Evolutionary conservation across 495 filamentous ascomycete genomes (phyloP).

Genomic region (Aspergillus homomorphus): DNA sequence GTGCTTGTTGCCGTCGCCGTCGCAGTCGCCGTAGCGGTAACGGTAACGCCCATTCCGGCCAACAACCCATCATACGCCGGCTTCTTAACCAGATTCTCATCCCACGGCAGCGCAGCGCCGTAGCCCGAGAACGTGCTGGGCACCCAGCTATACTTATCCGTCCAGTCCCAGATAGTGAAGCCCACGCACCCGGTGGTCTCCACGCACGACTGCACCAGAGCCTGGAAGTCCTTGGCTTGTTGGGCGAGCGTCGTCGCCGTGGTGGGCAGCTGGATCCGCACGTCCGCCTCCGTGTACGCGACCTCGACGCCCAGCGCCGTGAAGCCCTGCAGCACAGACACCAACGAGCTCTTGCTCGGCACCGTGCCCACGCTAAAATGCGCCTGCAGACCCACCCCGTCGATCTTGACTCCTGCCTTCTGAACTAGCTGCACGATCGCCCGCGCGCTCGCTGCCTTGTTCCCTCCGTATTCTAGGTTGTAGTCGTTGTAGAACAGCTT

Average conservation of each 20-base stretch:
- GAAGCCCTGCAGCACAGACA: conserved; percentile 48
- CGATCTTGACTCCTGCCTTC: conserved; percentile 53
- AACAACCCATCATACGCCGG: conserved; percentile 51
- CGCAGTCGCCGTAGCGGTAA: conserved; percentile 31
- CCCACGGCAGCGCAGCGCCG: conserved; percentile 52
- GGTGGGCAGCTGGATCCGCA: conserved; percentile 51
- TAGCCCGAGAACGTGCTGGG: conserved; percentile 51
- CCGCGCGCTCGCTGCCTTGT: conserved; percentile 45
- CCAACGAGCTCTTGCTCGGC: conserved; percentile 45
- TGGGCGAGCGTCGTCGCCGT: conserved; percentile 44
- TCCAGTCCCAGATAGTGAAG: conserved; percentile 66
- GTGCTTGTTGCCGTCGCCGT: conserved; percentile 24
- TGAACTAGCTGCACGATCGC: conserved; percentile 53
- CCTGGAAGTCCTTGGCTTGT: conserved; percentile 58
- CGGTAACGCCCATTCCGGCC: conserved; percentile 25
- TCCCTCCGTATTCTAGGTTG: conserved; percentile 56
- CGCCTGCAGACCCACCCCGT: conserved; percentile 63
- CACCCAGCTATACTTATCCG: conserved; percentile 61
- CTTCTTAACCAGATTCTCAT: conserved; percentile 54
- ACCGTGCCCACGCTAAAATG: conserved; percentile 58
- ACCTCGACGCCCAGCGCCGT: conserved; percentile 55
- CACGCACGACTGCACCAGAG: conserved; percentile 57
- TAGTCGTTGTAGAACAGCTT: conserved; percentile 70
- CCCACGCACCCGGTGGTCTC: conserved; percentile 59
- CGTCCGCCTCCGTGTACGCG: conserved; percentile 61